Conservation (phyloP, 139 green algal genomes). For the Diplosphaera chodatii region DNA sequence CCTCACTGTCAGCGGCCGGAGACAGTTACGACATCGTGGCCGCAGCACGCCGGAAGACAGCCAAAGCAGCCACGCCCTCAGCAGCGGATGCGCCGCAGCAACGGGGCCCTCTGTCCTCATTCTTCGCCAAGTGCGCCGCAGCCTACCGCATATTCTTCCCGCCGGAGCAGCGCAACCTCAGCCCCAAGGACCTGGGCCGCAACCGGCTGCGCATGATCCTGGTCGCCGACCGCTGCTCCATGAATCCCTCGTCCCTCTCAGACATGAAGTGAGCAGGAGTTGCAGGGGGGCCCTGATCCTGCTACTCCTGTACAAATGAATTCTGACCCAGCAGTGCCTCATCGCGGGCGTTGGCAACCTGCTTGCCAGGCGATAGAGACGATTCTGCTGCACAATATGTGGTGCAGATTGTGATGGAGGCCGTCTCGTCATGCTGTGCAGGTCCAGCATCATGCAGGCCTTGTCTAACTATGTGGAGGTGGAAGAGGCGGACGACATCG, state of each 20-base stretch:
- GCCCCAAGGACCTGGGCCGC: conserved; percentile 49
- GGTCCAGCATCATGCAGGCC: conserved; percentile 52
- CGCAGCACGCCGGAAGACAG: neutral
- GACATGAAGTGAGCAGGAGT: too few relatives aligned
- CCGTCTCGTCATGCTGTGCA: too few relatives aligned
- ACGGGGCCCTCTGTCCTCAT: conserved; percentile 1
- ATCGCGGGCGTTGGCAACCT: too few relatives aligned
- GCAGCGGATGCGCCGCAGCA: neutral
- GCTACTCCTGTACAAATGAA: too few relatives aligned
- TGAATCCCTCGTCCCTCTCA: conserved; percentile 59
- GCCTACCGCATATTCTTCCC: conserved; percentile 57
- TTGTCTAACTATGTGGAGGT: conserved; percentile 83
- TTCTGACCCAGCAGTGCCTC: too few relatives aligned
- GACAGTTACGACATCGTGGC: neutral
- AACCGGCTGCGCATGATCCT: conserved; percentile 72
- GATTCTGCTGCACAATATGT: too few relatives aligned
- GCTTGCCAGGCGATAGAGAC: too few relatives aligned
- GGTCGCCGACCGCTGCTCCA: conserved; percentile 74
- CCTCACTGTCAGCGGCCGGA: neutral
- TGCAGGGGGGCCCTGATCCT: too few relatives aligned
- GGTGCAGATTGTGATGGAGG: too few relatives aligned
- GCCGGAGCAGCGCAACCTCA: conserved; percentile 13
- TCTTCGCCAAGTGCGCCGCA: conserved; percentile 30
- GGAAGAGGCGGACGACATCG: conserved; percentile 67
- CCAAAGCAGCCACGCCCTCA: neutral